These are phyloP conservation scores for Populus pruinosa DNA, from an alignment of 345 rosid genomes.

Conservation along the genomic window DNA sequence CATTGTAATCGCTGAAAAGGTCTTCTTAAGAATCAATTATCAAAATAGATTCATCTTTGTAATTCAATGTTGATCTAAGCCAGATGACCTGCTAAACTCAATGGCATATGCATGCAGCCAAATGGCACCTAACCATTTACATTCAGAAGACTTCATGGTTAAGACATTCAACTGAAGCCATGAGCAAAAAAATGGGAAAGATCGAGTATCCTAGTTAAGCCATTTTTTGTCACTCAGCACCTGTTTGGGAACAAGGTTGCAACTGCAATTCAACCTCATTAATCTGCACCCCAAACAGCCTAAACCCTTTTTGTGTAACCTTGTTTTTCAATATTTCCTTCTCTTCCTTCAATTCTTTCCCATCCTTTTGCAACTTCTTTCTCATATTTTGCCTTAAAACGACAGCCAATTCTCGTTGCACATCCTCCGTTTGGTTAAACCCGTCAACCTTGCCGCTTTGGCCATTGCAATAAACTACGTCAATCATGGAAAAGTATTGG, in stretches of 20 bases:
- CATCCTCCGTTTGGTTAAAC: slow-evolving; percentile 15
- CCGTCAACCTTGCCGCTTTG: slow-evolving; percentile 8
- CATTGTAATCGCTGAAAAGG: too few relatives aligned
- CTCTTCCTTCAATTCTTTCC: neutral
- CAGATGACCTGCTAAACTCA: neutral
- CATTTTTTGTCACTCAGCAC: neutral
- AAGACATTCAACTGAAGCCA: too few relatives aligned
- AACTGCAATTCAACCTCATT: slow-evolving; percentile 1
- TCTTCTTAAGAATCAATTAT: too few relatives aligned
- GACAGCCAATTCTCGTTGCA: slow-evolving; percentile 29
- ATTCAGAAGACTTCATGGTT: too few relatives aligned
- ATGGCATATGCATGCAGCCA: neutral
- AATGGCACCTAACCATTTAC: neutral
- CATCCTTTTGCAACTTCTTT: slow-evolving; percentile 9
- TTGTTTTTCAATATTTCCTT: slow-evolving; percentile 2
- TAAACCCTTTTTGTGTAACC: slow-evolving; percentile 29
- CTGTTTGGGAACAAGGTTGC: too few relatives aligned
- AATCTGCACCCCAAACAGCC: slow-evolving; percentile 54
- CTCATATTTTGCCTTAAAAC: slow-evolving; percentile 22
- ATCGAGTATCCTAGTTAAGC: neutral
- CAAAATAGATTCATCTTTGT: neutral
- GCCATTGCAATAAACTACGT: slow-evolving; percentile 23
- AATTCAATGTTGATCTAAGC: neutral
- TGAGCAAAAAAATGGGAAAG: too few relatives aligned
- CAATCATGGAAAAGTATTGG: slow-evolving; percentile 40